Evolutionary conservation across 768 basidiomycete species (phyloP), one percentile per base, ranked within the genome.

Genomic region (Candolleomyces aberdarensis): DNA sequence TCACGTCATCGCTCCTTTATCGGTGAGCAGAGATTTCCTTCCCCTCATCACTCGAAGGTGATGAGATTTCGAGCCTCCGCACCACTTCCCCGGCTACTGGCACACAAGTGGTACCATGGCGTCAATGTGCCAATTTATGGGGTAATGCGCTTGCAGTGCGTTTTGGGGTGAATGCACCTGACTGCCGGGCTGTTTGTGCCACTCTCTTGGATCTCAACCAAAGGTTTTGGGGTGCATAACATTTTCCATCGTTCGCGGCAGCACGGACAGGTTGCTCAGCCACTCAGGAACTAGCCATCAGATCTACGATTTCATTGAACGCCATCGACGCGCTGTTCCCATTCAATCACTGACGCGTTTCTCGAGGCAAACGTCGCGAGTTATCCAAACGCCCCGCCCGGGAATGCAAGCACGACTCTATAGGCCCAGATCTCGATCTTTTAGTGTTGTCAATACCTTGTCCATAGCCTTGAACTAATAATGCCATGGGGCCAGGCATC

Each of bases 81-180:
- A 61, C 60, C 60, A 61, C 55, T 41, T 54, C 56, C 60, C 60
- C 26, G 60, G 60, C 60, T 57, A 55, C 49, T 46, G 60, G 60
- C 17, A 56, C 13, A n/a, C 15, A 26, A 26, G 29, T 54, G 48
- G 55, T 50, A 61, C 60, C 60, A 61, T 61, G 60, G 60, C 48
- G 60, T 22, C 22, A 49, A 61, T 44, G 39, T 15, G 44, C 47
- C 17, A 52, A 56, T 20, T 43, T 56, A 61, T 56, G 60, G 56
- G 56, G 36, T 49, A 50, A 43, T 17, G 19, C 19, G 44, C 17
- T 46, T 6, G 1, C 44, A 17, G 17, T 46, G 17, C 60, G 39
- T 26, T 61, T 50, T 56, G 44, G 39, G 52, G 53, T 41, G 39
- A 57, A 55, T 46, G 60, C 60, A 61, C 60, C 60, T 56, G 26